phyloP scores from a whole-genome alignment of 2,329 filamentous ascomycete genomes.

The Paracorniculantispora psalliotae region DNA sequence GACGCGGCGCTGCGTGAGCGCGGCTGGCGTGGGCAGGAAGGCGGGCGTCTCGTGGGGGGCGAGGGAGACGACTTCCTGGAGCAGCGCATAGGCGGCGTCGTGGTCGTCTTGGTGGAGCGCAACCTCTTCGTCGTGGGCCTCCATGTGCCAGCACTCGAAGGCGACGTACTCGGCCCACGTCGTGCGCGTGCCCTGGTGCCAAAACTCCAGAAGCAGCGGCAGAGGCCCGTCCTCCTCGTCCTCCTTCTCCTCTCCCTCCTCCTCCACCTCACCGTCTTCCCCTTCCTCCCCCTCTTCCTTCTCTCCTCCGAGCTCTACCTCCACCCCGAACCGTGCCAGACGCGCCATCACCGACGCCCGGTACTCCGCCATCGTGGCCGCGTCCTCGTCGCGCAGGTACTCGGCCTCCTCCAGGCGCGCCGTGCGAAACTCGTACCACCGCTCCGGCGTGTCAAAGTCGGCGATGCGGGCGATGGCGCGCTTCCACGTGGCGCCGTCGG shows the following conservation, averaged over 20 bases:
- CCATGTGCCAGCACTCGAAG: constrained; percentile 18
- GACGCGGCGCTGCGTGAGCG: background rate
- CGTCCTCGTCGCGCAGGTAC: background rate
- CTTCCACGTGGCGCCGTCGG: background rate
- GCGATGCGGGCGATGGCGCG: background rate
- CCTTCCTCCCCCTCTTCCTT: too few relatives aligned
- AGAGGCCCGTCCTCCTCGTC: too few relatives aligned
- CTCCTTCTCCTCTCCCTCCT: too few relatives aligned
- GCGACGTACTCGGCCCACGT: constrained; percentile 32
- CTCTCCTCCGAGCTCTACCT: background rate
- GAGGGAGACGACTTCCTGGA: background rate
- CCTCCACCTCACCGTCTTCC: too few relatives aligned
- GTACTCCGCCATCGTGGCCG: background rate
- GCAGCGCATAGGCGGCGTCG: background rate
- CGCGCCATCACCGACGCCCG: background rate
- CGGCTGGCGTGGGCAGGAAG: background rate
- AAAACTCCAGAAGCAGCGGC: background rate
- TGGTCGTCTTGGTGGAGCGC: background rate
- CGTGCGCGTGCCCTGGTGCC: constrained; percentile 23
- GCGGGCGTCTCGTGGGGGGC: background rate
- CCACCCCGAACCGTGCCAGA: background rate
- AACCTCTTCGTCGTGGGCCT: constrained; percentile 10
- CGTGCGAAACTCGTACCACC: background rate
- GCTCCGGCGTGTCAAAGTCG: background rate
- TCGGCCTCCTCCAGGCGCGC: background rate